phyloP scores from a whole-genome alignment of 2,329 filamentous ascomycete genomes.

The Metarhizium rileyi region DNA sequence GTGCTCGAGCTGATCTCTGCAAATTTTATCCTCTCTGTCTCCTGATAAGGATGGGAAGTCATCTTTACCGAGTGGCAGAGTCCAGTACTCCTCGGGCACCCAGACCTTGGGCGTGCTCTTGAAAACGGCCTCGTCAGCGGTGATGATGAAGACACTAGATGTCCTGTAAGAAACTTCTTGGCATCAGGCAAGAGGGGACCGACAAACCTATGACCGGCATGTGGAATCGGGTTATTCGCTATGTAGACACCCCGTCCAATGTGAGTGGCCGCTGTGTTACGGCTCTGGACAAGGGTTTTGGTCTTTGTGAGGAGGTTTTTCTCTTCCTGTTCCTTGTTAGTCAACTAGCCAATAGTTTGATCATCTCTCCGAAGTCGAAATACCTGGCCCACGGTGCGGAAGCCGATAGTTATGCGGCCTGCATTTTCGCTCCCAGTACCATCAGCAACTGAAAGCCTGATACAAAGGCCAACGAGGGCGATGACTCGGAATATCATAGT shows the following conservation, averaged over 20 bases:
- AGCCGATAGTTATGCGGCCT: not conserved
- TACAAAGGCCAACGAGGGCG: not conserved
- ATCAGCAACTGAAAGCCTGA: not conserved
- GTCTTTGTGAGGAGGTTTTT: not conserved
- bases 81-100: not conserved
- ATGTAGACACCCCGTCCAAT: not conserved
- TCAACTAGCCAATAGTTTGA: not conserved
- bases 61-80: not conserved
- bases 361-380: not conserved
- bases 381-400: not conserved
- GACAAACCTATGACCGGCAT: not conserved
- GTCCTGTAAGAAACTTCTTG: not conserved
- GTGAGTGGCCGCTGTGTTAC: not conserved
- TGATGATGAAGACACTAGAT: not conserved
- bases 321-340: not conserved
- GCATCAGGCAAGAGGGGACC: not conserved
- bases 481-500: too few relatives aligned
- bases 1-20: not conserved
- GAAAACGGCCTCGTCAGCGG: not conserved
- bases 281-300: not conserved
- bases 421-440: not conserved
- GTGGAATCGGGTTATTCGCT: not conserved
- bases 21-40: not conserved
- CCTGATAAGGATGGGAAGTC: not conserved
- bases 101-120: not conserved